Conservation (phyloP, 306 rosid genomes). For the Glycine latifolia region DNA sequence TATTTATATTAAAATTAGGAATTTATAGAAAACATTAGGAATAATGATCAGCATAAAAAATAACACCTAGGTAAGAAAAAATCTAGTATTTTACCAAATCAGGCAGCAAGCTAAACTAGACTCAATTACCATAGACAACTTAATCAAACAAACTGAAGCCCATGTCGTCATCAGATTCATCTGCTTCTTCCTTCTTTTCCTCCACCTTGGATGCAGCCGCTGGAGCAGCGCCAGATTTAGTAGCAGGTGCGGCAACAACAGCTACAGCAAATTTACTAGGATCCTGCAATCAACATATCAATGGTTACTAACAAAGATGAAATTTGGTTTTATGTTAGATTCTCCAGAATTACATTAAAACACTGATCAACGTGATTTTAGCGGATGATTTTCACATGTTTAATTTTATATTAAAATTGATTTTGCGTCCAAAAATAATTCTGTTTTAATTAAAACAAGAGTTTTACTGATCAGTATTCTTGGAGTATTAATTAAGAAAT, state of each 20-base stretch:
- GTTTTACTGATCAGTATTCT: too few species aligned
- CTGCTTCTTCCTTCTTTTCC: constrained; percentile 75
- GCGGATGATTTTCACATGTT: too few species aligned
- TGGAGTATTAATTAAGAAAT: too few species aligned
- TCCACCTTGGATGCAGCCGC: constrained; percentile 66
- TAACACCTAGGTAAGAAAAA: not conserved
- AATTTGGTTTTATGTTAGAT: too few species aligned
- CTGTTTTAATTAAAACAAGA: too few species aligned
- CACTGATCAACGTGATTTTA: too few species aligned
- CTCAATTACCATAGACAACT: not conserved
- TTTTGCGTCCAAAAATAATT: too few species aligned
- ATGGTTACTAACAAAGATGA: too few species aligned
- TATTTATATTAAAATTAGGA: not conserved
- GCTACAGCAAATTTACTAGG: constrained; percentile 67
- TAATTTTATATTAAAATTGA: too few species aligned
- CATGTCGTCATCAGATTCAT: constrained; percentile 57
- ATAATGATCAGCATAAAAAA: not conserved
- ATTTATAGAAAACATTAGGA: not conserved
- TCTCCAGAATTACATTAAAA: too few species aligned
- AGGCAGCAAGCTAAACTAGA: not conserved
- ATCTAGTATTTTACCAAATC: not conserved
- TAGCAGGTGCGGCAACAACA: constrained; percentile 44
- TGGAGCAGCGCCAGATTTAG: constrained; percentile 30
- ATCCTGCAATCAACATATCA: constrained; percentile 44
- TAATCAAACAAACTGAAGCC: constrained; percentile 51